A percentile compares a stretch with the other conserved stretches of the same genome.
These are phyloP conservation scores for Ricinus communis DNA, from an alignment of 345 rosid species.

Conservation along the genomic window DNA sequence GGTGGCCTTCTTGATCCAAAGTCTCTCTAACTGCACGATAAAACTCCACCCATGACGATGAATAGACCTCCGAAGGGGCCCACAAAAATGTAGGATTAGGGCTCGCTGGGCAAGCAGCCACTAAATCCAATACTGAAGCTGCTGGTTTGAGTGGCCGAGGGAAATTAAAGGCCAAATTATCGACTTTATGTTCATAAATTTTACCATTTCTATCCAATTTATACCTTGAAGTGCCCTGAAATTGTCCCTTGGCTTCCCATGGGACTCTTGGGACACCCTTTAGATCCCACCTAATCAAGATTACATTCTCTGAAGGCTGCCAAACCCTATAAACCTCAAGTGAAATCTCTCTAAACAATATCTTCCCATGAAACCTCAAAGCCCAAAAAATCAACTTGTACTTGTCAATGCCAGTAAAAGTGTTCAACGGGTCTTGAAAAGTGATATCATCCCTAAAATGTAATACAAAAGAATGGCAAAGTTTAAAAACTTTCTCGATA, in stretches of 20 bases:
- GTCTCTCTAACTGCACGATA: constrained; percentile 63
- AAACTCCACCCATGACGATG: constrained; percentile 73
- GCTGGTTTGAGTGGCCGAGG: constrained; percentile 72
- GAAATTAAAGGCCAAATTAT: constrained; percentile 87
- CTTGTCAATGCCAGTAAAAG: constrained; percentile 75
- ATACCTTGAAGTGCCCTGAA: constrained; percentile 89
- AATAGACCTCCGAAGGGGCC: constrained; percentile 50
- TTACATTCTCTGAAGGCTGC: constrained; percentile 97
- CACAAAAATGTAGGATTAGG: constrained; percentile 84
- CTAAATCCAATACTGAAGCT: constrained; percentile 77
- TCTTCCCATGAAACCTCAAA: constrained; percentile 79
- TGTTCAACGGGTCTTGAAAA: constrained; percentile 71
- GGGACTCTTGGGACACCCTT: constrained; percentile 91
- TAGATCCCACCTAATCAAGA: constrained; percentile 86
- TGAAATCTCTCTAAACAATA: constrained; percentile 74
- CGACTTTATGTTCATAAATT: constrained; percentile 88
- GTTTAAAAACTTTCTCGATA: too few relatives aligned
- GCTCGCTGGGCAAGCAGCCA: constrained; percentile 73
- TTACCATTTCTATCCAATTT: constrained; percentile 83
- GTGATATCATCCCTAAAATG: constrained; percentile 85
- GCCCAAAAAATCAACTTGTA: constrained; percentile 93
- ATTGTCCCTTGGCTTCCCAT: constrained; percentile 93
- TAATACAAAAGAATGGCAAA: too few relatives aligned
- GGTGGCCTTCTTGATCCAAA: constrained; percentile 42
- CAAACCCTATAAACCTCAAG: constrained; percentile 80